A percentile compares a stretch with the other conserved stretches of the same genome.
Conservation (phyloP, 2,329 filamentous ascomycete species). For the Cladosporium oxysporum region DNA sequence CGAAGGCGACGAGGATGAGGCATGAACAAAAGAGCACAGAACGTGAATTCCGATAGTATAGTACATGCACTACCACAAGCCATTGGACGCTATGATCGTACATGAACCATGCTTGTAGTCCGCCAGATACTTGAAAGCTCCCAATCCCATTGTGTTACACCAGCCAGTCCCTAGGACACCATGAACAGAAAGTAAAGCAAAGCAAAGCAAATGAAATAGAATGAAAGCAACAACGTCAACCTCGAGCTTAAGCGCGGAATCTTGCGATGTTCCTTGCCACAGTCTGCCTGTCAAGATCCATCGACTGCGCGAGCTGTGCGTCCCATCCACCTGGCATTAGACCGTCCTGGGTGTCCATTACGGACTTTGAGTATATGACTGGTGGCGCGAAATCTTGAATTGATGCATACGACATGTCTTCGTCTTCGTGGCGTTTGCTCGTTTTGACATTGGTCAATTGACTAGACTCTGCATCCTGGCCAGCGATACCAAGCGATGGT, state of each 20-base stretch:
- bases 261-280: neutral
- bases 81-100: neutral
- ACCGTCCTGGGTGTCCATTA: neutral
- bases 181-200: neutral
- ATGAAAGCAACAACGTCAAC: neutral
- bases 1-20: conserved; percentile 19
- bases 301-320: neutral
- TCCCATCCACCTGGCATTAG: neutral
- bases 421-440: neutral
- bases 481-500: neutral
- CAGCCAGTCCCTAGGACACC: neutral
- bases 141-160: neutral
- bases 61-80: neutral
- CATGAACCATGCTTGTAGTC: neutral
- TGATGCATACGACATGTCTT: neutral
- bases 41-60: neutral
- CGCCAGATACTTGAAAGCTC: neutral
- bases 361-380: neutral
- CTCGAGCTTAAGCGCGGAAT: neutral
- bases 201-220: neutral
- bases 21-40: neutral
- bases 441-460: neutral
- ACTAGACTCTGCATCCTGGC: no score
- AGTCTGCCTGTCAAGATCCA: neutral
- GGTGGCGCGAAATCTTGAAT: conserved; percentile 15